Conservation (phyloP, 2,329 filamentous ascomycete genomes). For the Aaosphaeria pasadenensis region DNA sequence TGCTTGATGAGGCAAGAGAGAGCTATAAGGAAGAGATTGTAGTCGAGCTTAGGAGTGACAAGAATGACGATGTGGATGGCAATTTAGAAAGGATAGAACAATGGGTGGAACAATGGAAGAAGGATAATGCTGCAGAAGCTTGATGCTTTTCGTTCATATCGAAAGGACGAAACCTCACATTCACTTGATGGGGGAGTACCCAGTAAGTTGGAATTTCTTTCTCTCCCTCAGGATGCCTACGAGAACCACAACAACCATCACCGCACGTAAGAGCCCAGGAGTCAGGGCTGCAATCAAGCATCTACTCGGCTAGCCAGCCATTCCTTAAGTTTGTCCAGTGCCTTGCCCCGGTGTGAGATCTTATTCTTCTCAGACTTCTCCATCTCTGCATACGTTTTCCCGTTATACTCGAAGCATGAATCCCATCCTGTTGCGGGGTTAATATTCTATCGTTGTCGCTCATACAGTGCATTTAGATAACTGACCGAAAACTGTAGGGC, state of each 20-base stretch:
- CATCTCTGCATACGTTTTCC: slow-evolving; percentile 92
- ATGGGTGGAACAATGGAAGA: slow-evolving; percentile 83
- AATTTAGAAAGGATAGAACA: slow-evolving; percentile 81
- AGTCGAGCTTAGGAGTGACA: slow-evolving; percentile 82
- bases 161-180: too few relatives aligned
- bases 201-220: too few relatives aligned
- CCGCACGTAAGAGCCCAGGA: too few relatives aligned
- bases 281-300: slow-evolving; percentile 3
- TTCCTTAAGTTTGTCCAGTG: slow-evolving; percentile 78
- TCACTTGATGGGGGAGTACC: too few relatives aligned
- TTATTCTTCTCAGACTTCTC: slow-evolving; percentile 81
- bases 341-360: slow-evolving; percentile 86
- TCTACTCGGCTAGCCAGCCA: slow-evolving; percentile 63
- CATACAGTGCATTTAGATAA: slow-evolving; percentile 5
- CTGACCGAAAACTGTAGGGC: slow-evolving; percentile 78
- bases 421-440: slow-evolving; percentile 74
- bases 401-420: slow-evolving; percentile 90
- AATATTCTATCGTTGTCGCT: background rate
- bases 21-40: slow-evolving; percentile 84
- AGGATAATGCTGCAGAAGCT: slow-evolving; percentile 48
- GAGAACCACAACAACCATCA: too few relatives aligned
- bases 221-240: too few relatives aligned
- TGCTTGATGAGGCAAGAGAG: slow-evolving; percentile 85
- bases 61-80: slow-evolving; percentile 80
- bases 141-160: too few relatives aligned